Base-by-base conservation (phyloP, 495 filamentous ascomycete species). In the Cercophora scortea region DNA sequence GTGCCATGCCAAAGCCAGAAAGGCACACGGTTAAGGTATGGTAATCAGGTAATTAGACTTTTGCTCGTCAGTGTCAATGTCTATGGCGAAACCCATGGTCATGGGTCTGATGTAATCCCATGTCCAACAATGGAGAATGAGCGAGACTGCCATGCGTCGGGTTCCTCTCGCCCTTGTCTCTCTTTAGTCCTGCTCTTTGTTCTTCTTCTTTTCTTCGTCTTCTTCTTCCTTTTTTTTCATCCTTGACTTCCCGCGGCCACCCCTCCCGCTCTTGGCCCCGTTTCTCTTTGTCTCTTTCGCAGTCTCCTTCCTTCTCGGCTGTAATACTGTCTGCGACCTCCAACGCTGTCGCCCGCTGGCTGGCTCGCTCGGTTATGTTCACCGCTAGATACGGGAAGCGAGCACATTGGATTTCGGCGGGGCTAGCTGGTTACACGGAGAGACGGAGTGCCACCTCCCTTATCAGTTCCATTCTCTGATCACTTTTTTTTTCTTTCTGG, bases 1-100 rank as follows among this genome's bases (percentile, higher is more conserved):
- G 61, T 68, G 63, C 53, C 57, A 68, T 68, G 42, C 44, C 33
- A 25, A 25, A 25, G 25, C 25, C 25, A 25, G 25, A 25, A 25
- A 25, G 25, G 25, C 25, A 25, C 25, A 25, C 25, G 12, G 10
- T 33, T 40, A 2, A 17, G 42, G 13, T 9, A 19, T 17, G 42
- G 42, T 17, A 19, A 12, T 41, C 11, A 12, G 38, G 38, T 41
- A 12, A 41, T 12, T 12, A 12, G 38, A 16, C 15, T 41, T 41
- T 12, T 41, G 38, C 8, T 17, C 17, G 9, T 9, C 9, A 44
- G 13, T 44, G 42, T 44, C 13, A 4, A 12, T 44, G 17, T 40
- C n/a, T 15, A 40, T 40, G 38, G 38, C 10, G 38, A 7, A 40
- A 41, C 15, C 38, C 38, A 16, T 16, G 38, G 2, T 41, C 38